Evolutionary conservation across 768 basidiomycete genomes (phyloP), one percentile per base, ranked within the genome.

Genomic region (Pleurotus tuoliensis): DNA sequence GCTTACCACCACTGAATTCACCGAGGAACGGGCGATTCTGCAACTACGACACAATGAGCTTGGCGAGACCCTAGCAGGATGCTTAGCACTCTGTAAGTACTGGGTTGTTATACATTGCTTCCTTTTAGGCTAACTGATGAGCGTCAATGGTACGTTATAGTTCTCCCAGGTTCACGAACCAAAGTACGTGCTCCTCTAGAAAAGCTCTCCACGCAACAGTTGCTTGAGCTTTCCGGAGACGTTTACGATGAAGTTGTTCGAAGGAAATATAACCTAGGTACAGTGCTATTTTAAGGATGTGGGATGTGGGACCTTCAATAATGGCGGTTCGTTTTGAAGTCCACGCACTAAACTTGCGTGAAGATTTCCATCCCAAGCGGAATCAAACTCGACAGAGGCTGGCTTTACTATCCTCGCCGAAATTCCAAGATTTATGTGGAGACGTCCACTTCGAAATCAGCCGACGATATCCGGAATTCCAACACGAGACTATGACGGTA

Each of bases 391-490:
- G 49, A 4, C 49, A 50, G 30, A 11, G 27, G 30, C 16, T 50
- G 30, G 22, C 30, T 6, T 9, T 37, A 12, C n/a, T 50, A 34
- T n/a, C 49, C 15, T 30, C 30, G 15, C 5, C 25, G 15, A 50
- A 34, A 22, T 50, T 50, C 30, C 22, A 50, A 38, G 49, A 50
- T 38, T 34, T 50, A 38, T 25, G 22, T 25, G 49, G 49, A 15
- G 49, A 50, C 27, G 49, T 50, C 3, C 49, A 50, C 30, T 38
- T 34, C 16, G 49, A 50, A 22, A 12, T 50, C 13, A 18, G n/a
- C n/a, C 49, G 49, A 50, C 49, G 49, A 9, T 50, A 15, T 34
- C 49, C 49, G 18, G 49, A 50, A 38, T 38, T 50, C 4, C 27
- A 16, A 22, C n/a, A 30, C 0, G 27, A 9, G 11, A 1, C 30